Evolutionary conservation across 1,139 yeast genomes (phyloP).

Genomic region (Debaryomyces subglobosus): DNA sequence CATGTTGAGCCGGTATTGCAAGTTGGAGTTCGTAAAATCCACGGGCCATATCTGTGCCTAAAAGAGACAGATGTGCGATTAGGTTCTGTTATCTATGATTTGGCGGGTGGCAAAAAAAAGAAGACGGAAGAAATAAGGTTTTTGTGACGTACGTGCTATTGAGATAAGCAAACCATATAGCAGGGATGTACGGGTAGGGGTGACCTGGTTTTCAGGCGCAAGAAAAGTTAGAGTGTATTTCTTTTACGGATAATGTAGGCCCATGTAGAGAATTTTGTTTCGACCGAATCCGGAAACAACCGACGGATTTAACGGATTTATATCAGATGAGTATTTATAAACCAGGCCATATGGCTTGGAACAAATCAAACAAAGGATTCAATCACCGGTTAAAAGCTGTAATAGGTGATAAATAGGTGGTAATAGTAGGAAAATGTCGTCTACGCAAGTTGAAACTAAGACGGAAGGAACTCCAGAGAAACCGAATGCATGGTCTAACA

Average conservation of each 20-base stretch:
- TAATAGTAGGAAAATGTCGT: not conserved
- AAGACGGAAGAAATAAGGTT: not conserved
- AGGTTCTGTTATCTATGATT: not conserved
- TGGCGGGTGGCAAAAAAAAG: not conserved
- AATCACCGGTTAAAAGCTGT: not conserved
- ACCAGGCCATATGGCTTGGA: not conserved
- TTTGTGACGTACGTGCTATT: not conserved
- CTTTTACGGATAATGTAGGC: not conserved
- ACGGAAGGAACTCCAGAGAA: not conserved
- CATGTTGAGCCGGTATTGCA: not conserved
- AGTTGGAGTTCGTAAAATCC: not conserved
- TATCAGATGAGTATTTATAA: not conserved
- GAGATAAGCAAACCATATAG: not conserved
- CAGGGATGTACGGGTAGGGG: not conserved
- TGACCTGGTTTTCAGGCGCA: not conserved
- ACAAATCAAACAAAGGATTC: not conserved
- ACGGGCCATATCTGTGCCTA: not conserved
- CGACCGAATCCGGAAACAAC: not conserved
- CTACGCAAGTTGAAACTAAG: slow-evolving; percentile 3
- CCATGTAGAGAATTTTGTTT: not conserved
- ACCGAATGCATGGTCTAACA: not conserved
- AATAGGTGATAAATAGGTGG: not conserved
- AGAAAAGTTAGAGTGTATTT: not conserved
- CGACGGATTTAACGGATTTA: slow-evolving; percentile 5
- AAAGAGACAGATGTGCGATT: not conserved